Percentiles rank a stretch among this genome's conserved stretches.
Conservation (phyloP, 2,329 filamentous ascomycete genomes). For the Fusarium sp. region DNA sequence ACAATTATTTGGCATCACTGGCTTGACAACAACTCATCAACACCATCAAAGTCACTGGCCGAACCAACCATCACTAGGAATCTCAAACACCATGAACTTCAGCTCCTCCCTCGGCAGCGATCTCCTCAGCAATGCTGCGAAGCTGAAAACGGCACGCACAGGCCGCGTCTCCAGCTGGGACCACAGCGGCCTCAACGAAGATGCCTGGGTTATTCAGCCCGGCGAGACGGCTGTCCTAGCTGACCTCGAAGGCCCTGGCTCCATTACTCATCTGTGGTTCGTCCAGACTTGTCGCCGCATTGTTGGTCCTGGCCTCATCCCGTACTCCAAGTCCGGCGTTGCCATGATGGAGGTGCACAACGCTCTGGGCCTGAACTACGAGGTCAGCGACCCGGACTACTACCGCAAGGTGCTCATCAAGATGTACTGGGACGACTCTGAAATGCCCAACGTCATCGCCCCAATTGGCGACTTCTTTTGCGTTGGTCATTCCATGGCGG, state of each 20-base stretch:
- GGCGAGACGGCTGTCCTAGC: slow-evolving; percentile 46
- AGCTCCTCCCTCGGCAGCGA: slow-evolving; percentile 15
- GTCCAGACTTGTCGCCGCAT: slow-evolving; percentile 50
- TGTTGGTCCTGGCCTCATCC: slow-evolving; percentile 48
- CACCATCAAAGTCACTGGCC: not conserved
- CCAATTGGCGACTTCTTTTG: slow-evolving; percentile 50
- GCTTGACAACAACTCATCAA: not conserved
- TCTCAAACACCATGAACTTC: not conserved
- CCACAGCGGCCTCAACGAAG: slow-evolving; percentile 47
- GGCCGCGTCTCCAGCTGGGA: slow-evolving; percentile 48
- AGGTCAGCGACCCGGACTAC: slow-evolving; percentile 50
- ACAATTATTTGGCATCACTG: not conserved
- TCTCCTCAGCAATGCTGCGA: slow-evolving; percentile 30
- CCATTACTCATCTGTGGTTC: slow-evolving; percentile 48
- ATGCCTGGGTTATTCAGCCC: slow-evolving; percentile 47
- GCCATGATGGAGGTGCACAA: slow-evolving; percentile 51
- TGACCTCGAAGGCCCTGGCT: slow-evolving; percentile 48
- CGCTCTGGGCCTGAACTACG: slow-evolving; percentile 47
- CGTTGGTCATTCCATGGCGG: slow-evolving; percentile 47
- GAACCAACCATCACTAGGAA: not conserved
- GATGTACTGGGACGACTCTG: slow-evolving; percentile 51
- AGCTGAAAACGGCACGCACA: slow-evolving; percentile 40
- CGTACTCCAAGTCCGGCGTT: slow-evolving; percentile 49
- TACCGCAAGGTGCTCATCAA: slow-evolving; percentile 51
- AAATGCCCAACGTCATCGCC: slow-evolving; percentile 46